Base-by-base conservation (phyloP, 441 rosid species). In the Bocquillonia castaneifolia region DNA sequence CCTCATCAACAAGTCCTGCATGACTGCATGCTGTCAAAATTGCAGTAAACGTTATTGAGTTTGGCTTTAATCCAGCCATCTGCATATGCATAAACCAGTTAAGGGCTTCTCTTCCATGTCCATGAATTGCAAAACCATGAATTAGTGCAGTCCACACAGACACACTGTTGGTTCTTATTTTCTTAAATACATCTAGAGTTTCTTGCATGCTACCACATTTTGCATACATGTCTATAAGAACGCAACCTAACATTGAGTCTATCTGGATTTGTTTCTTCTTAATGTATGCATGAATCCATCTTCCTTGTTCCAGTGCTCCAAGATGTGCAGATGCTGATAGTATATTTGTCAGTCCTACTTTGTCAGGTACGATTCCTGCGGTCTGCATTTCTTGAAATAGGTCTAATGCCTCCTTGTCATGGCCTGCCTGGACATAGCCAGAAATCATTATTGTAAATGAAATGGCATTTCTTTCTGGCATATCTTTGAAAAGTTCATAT, bases 361-460 rank as follows among this genome's bases (percentile, higher is more conserved):
- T 86, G 74, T 91, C 97, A 0, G 95, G 90, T 76, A 68, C 73
- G 2, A 81, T 59, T 13, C 86, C 87, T 25, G 63, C 82, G 20
- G 59, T 66, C 68, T 47, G 74, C 95, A 91, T 88, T 58, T 85
- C 79, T 55, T 72, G 75, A 62, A 82, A 87, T 42, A 88, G 76
- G 15, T 52, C 52, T 57, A 91, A 74, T 31, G 93, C 93, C 75
- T 87, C 85, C 56, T 76, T 72, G 48, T 88, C 83, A 58, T 68
- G 76, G 51, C 97, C 90, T 39, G 86, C 88, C 47, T 79, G 78
- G 12, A 81, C 90, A 74, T 81, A 86, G 66, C 90, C 95, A 69
- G 84, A 84, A 61, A 91, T 87, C 72, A 91, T 87, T 62, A 87
- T 77, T 74, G 87, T 91, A 91, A 88, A 91, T 55, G 95, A 84